Evolutionary conservation across 73 alveolate species (phyloP), one percentile per base, ranked within the genome.

Genomic region (Paramecium octaurelia): DNA sequence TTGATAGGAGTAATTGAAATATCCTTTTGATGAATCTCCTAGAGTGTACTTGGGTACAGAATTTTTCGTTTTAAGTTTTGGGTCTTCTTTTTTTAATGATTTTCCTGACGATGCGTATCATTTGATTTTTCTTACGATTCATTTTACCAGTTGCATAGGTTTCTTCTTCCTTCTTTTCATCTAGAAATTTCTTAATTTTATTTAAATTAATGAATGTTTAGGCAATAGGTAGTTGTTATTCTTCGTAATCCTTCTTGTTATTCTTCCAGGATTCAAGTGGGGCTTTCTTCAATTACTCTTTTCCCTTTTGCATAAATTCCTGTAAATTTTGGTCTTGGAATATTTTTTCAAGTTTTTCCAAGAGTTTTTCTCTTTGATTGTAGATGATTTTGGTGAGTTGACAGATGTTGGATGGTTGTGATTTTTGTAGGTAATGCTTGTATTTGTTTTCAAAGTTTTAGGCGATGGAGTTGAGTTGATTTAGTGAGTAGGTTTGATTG

Each of bases 81-180:
- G 84, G 84, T 64, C 84, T 64, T 64, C 84, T 64, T 64, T 64
- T 64, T 64, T 64, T 64, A 20, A 64, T 64, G 7, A 64, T 64
- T 64, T 64, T 64, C n/a, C 84, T 64, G 4, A 64, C 84, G 27
- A 64, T 64, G 9, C 84, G 44, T 31, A 64, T 64, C 84, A 64
- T 64, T 64, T 64, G 31, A 34, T 64, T 64, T 16, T 64, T 64
- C 31, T 64, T 64, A 6, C 84, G 16, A 5, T 64, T 64, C 42
- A 27, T 64, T 34, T 64, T 64, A 64, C 84, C 84, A 6, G 84
- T 64, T 21, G 84, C 84, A 34, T 64, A 64, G 1, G 50, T 64
- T 64, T 64, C 84, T 64, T 64, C 3, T 64, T 64, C 84, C 31
- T 64, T 31, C 2, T 34, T 64, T 64, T 64, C 84, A 12, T 31